These are phyloP conservation scores for Diplocarpon mali DNA, from an alignment of 2,329 filamentous ascomycete genomes.

Conservation along the genomic window DNA sequence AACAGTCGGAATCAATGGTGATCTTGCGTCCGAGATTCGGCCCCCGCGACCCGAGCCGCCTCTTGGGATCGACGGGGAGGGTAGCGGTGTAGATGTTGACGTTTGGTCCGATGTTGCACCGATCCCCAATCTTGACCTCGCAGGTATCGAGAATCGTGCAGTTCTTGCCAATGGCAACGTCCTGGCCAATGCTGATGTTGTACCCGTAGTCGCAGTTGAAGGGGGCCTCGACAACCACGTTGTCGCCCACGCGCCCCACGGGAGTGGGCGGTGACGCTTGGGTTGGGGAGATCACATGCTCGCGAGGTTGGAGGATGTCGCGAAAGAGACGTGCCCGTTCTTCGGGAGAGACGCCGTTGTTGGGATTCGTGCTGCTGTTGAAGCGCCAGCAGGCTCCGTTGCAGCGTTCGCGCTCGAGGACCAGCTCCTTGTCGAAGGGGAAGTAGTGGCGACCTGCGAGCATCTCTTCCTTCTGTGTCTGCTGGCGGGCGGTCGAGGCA, in stretches of 20 bases:
- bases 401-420: conserved; percentile 77
- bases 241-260: conserved; percentile 56
- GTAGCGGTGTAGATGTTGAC: conserved; percentile 77
- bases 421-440: conserved; percentile 66
- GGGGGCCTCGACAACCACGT: conserved; percentile 71
- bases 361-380: conserved; percentile 72
- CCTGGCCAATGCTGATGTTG: conserved; percentile 79
- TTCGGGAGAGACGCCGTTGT: conserved; percentile 55
- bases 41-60: conserved; percentile 62
- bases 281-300: conserved; percentile 44
- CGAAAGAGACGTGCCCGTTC: conserved; percentile 61
- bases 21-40: conserved; percentile 61
- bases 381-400: conserved; percentile 72
- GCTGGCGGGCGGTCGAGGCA: conserved; percentile 23
- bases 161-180: conserved; percentile 72
- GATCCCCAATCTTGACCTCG: conserved; percentile 68
- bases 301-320: conserved; percentile 56
- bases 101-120: conserved; percentile 67
- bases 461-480: conserved; percentile 86
- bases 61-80: conserved; percentile 60
- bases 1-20: conserved; percentile 62
- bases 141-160: conserved; percentile 84
- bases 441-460: conserved; percentile 67
- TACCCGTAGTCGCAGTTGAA: conserved; percentile 95
- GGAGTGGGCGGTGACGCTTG: conserved; percentile 41